phyloP scores from a whole-genome alignment of 2,329 filamentous ascomycete species.

The Penicillium vulpinum region DNA sequence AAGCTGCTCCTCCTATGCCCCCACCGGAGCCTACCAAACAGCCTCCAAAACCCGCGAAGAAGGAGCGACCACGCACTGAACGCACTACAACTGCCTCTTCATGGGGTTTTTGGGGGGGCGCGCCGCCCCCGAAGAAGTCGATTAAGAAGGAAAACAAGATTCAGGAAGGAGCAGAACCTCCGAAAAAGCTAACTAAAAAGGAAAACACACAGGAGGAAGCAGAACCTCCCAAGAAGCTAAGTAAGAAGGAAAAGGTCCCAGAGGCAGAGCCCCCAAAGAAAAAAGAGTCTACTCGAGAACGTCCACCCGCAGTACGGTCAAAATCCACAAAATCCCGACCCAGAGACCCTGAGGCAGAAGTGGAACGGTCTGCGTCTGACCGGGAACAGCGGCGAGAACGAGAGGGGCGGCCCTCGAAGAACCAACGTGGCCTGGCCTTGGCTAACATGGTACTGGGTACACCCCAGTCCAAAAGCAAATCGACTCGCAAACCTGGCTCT shows the following conservation, averaged over 20 bases:
- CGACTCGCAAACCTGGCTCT: slow-evolving; percentile 62
- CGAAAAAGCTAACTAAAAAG: slow-evolving; percentile 53
- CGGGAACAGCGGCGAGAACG: slow-evolving; percentile 58
- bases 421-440: slow-evolving; percentile 60
- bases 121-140: slow-evolving; percentile 49
- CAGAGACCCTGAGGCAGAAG: slow-evolving; percentile 56
- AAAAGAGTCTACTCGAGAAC: slow-evolving; percentile 38
- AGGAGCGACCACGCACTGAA: slow-evolving; percentile 74
- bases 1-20: slow-evolving; percentile 48
- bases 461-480: slow-evolving; percentile 63
- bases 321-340: slow-evolving; percentile 64
- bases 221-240: slow-evolving; percentile 46
- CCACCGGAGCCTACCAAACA: slow-evolving; percentile 53
- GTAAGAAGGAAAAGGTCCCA: slow-evolving; percentile 51
- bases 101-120: slow-evolving; percentile 74
- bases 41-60: slow-evolving; percentile 61
- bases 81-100: slow-evolving; percentile 66
- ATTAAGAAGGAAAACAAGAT: slow-evolving; percentile 50
- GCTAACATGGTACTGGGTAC: slow-evolving; percentile 66
- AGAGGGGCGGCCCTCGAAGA: slow-evolving; percentile 52
- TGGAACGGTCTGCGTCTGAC: slow-evolving; percentile 71
- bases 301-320: slow-evolving; percentile 50
- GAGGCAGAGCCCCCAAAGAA: slow-evolving; percentile 33
- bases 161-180: slow-evolving; percentile 39
- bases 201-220: slow-evolving; percentile 44